Base-by-base conservation (phyloP, 345 rosid genomes). In the Citrus australasica region DNA sequence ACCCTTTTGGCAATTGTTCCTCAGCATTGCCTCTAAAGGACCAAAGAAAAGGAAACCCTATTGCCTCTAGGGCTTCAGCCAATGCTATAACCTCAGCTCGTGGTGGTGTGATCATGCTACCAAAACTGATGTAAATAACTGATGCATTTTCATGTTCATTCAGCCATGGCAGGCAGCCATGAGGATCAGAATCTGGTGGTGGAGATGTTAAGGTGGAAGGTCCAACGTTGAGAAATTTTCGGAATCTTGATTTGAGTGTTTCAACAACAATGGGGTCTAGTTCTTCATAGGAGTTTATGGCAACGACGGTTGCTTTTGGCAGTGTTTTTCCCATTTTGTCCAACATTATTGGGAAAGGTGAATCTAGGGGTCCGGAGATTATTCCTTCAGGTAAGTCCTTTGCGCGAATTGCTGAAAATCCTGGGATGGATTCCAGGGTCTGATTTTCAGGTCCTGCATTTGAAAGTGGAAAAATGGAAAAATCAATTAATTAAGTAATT, bases 71-170 rank as follows among this genome's bases (percentile, higher is more conserved):
- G 1, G 87, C 92, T 64, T 84, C 89, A 6, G 87, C 90, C 48
- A 91, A 32, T 38, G 81, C 97, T 32, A 71, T 27, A 4, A 89
- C 63, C 79, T 89, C 93, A 32, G 83, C 82, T n/a, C 84, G 84
- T 22, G 92, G 90, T 13, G 86, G 88, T 0, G 35, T 13, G 27
- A 81, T 76, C 14, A 87, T 58, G 74, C 90, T 90, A 37, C 98
- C 98, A 51, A 94, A 85, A 80, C 94, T 84, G 58, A 94, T 82
- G 79, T 92, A 93, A 0, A 80, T 83, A 21, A 92, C 92, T 0
- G 95, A 88, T 2, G 77, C 70, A 17, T 75, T 80, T 59, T 83
- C 46, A 14, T 79, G 91, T 27, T 71, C 79, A 83, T 85, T 71
- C 55, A 95, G 61, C 90, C 91, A 94, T 7, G 87, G 77, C 7